These are phyloP conservation scores for Ophiostoma montium DNA, from an alignment of 2,329 filamentous ascomycete species.

Conservation along the genomic window DNA sequence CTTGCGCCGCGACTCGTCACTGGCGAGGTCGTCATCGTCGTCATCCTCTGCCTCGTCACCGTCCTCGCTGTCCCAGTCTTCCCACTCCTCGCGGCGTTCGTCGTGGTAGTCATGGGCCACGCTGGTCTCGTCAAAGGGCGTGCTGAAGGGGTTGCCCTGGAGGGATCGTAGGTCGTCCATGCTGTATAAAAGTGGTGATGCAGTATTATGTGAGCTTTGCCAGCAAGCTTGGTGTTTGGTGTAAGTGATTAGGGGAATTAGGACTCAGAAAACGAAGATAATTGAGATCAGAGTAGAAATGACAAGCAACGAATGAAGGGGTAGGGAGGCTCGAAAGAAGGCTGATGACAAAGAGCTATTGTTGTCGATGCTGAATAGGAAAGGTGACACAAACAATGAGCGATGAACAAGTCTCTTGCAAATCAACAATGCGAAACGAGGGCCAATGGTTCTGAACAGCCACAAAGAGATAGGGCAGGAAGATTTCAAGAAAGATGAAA, in stretches of 20 bases:
- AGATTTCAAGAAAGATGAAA: neutral
- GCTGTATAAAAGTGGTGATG: conserved; percentile 1
- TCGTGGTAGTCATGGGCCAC: neutral
- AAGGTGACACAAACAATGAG: neutral
- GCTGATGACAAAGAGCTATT: neutral
- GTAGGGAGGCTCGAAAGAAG: neutral
- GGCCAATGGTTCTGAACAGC: neutral
- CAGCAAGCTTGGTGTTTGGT: neutral
- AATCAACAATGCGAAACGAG: neutral
- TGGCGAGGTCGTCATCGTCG: conserved; percentile 3
- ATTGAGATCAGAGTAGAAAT: neutral
- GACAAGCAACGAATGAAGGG: neutral
- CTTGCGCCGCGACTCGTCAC: neutral
- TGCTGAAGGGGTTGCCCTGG: conserved; percentile 12
- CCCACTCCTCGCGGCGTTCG: conserved; percentile 29
- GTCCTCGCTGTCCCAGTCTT: conserved; percentile 34
- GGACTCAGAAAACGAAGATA: neutral
- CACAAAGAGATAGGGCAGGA: neutral
- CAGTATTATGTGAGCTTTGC: neutral
- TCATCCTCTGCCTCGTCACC: conserved; percentile 1
- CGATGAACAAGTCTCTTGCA: conserved; percentile 2
- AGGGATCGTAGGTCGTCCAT: conserved; percentile 17
- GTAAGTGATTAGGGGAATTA: neutral
- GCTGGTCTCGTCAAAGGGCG: conserved; percentile 7
- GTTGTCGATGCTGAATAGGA: neutral